Conservation (phyloP, 805 yeast genomes). For the Candida ficus region DNA sequence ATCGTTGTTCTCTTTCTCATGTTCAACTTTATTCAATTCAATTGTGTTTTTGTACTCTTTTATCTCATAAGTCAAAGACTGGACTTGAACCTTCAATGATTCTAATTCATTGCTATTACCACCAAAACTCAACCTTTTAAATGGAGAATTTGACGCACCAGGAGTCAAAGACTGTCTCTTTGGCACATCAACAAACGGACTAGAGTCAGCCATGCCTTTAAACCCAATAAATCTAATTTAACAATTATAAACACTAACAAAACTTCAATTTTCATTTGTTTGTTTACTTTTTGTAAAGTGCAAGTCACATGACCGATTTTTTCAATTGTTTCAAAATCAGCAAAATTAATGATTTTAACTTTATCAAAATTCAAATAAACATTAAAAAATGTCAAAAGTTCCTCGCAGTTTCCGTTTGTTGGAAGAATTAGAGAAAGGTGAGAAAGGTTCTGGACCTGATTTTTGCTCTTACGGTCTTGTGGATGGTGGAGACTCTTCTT, state of each 20-base stretch:
- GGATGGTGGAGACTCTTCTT: slow-evolving; percentile 83
- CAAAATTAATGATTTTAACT: too few relatives aligned
- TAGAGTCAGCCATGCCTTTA: slow-evolving; percentile 23
- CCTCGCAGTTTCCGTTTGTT: slow-evolving; percentile 93
- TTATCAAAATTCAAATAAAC: too few relatives aligned
- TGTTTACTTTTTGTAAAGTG: background rate
- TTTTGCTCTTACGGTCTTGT: slow-evolving; percentile 93
- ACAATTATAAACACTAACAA: too few relatives aligned
- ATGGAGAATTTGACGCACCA: slow-evolving; percentile 12
- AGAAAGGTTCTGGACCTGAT: slow-evolving; percentile 95
- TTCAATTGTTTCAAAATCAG: too few relatives aligned
- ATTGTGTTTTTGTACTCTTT: slow-evolving; percentile 34
- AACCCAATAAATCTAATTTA: too few relatives aligned
- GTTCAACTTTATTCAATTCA: slow-evolving; percentile 29
- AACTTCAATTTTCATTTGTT: background rate
- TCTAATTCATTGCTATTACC: background rate
- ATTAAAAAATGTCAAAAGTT: slow-evolving; percentile 37
- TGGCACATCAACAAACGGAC: slow-evolving; percentile 35
- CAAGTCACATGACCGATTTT: background rate
- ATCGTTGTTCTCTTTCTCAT: slow-evolving; percentile 26
- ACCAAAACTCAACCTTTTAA: slow-evolving; percentile 5
- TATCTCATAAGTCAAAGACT: slow-evolving; percentile 32
- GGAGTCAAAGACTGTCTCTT: slow-evolving; percentile 12
- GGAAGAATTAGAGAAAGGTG: slow-evolving; percentile 97
- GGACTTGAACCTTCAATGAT: slow-evolving; percentile 14